A percentile compares a stretch with the other conserved stretches of the same genome.
Conservation (phyloP, 2,329 filamentous ascomycete genomes). For the Camillea tinctor region DNA sequence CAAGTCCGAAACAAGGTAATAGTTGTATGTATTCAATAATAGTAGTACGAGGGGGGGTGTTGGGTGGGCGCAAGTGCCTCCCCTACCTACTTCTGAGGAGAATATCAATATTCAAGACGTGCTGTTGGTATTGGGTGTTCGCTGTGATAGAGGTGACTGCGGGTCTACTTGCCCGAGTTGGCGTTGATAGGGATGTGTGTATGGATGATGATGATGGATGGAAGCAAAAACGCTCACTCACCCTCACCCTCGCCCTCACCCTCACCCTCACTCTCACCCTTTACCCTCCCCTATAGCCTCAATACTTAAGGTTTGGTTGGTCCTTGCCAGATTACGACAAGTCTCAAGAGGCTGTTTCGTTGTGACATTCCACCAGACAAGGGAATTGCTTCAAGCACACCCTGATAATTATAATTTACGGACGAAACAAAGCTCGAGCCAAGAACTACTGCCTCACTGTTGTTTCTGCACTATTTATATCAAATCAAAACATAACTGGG, state of each 20-base stretch:
- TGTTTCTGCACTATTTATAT: constrained; percentile 1
- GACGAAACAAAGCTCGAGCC: constrained; percentile 1
- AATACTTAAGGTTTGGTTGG: background rate
- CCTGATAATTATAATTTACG: background rate
- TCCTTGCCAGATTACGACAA: background rate
- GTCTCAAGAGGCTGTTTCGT: background rate
- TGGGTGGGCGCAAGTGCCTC: background rate
- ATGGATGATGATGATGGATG: background rate
- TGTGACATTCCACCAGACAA: constrained; percentile 1
- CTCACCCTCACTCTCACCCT: background rate
- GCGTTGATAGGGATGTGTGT: background rate
- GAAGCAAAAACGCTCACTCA: background rate
- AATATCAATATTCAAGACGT: background rate
- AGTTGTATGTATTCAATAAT: background rate
- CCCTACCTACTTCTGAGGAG: background rate
- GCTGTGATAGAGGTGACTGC: background rate
- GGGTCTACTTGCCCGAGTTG: constrained; percentile 1
- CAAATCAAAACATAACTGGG: background rate
- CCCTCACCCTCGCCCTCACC: no score
- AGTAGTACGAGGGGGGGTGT: background rate
- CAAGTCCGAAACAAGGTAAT: background rate
- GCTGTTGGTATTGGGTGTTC: no score
- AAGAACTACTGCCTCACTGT: background rate
- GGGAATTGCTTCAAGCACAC: background rate
- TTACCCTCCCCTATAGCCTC: background rate